Evolutionary conservation across 306 rosid genomes (phyloP).

Genomic region (Senna siamea): DNA sequence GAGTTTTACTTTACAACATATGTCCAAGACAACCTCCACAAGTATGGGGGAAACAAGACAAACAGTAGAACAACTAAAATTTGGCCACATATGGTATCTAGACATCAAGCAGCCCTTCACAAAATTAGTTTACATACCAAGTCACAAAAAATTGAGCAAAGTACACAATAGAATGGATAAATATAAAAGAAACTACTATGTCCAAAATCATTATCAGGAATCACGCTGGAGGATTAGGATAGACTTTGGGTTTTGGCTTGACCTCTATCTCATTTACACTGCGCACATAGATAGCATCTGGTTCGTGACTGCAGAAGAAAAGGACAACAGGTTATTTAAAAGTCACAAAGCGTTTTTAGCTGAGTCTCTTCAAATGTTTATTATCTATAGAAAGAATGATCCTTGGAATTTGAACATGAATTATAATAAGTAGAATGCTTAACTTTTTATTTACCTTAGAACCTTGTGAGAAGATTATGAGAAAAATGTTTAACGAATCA

Average conservation of each 20-base stretch:
- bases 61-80: not conserved
- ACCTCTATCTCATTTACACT: slow-evolving; percentile 94
- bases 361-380: not conserved
- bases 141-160: slow-evolving; percentile 30
- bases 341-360: not conserved
- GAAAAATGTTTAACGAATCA: not conserved
- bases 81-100: not conserved
- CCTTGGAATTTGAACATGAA: not conserved
- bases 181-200: not conserved
- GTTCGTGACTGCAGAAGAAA: slow-evolving; percentile 20
- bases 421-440: not conserved
- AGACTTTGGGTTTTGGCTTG: slow-evolving; percentile 96
- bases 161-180: not conserved
- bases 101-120: slow-evolving; percentile 28
- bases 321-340: not conserved
- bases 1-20: not conserved
- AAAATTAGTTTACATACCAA: slow-evolving; percentile 12
- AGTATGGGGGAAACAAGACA: too few species aligned
- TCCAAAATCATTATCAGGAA: slow-evolving; percentile 1
- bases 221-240: slow-evolving; percentile 71
- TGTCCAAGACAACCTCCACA: not conserved
- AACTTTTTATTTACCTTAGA: not conserved
- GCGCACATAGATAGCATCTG: slow-evolving; percentile 65
- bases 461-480: not conserved
- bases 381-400: not conserved